phyloP scores from a whole-genome alignment of 495 filamentous ascomycete species.

The Penicillium ucsense region DNA sequence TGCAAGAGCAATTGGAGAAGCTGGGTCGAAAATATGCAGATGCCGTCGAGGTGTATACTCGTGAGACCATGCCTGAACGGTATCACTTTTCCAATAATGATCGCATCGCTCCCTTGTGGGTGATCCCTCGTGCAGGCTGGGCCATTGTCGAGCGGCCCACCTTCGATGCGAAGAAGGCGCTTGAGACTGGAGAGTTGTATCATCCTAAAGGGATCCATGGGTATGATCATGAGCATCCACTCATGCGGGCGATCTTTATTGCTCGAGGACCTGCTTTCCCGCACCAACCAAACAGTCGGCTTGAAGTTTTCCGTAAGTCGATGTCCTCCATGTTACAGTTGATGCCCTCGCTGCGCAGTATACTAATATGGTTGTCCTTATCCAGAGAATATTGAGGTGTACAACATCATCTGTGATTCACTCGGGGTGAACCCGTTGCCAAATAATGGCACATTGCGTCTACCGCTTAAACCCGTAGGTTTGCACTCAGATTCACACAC shows the following conservation, averaged over 20 bases:
- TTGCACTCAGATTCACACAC: constrained; percentile 48
- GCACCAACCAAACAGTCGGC: constrained; percentile 66
- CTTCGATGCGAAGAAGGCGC: constrained; percentile 56
- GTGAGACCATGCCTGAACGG: constrained; percentile 77
- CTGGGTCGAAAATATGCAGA: constrained; percentile 44
- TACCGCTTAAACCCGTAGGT: constrained; percentile 62
- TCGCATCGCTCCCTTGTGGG: constrained; percentile 87
- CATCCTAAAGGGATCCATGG: constrained; percentile 75
- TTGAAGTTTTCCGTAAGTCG: constrained; percentile 76
- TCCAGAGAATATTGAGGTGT: constrained; percentile 86
- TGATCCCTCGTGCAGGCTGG: constrained; percentile 84
- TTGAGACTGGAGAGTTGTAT: constrained; percentile 53
- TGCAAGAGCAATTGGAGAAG: constrained; percentile 26
- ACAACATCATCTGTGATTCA: constrained; percentile 86
- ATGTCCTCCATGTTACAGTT: too few relatives aligned
- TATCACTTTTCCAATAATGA: constrained; percentile 81
- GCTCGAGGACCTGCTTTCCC: constrained; percentile 84
- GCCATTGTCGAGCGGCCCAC: constrained; percentile 73
- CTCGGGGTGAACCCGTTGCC: constrained; percentile 56
- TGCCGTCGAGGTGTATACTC: constrained; percentile 74
- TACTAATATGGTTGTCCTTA: not conserved
- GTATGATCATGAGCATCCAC: constrained; percentile 79
- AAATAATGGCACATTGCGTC: constrained; percentile 81
- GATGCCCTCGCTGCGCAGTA: not conserved
- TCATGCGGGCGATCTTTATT: constrained; percentile 90